Evolutionary conservation across 257 asterid genomes (phyloP), one percentile per base, ranked within the genome.

Genomic region (Voacanga thouarsii): DNA sequence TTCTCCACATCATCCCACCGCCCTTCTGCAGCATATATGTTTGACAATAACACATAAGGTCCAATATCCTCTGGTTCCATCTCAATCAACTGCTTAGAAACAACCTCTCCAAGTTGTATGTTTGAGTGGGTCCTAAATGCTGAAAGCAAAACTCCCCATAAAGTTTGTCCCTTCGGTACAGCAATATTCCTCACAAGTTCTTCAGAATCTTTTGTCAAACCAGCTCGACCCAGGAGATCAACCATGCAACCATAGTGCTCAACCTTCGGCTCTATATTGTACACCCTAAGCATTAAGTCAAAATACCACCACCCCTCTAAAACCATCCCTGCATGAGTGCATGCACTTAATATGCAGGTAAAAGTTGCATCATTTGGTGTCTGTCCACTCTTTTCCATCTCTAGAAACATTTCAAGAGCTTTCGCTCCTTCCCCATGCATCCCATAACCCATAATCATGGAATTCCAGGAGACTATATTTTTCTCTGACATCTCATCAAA

Each of bases 241-340:
- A 83, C 77, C 89, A 83, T 77, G 78, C 89, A 86, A 12, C 89
- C 87, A 10, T 82, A 84, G 74, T 86, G 89, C 72, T 86, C 86
- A 74, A 79, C 83, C 37, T 77, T 83, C 26, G 87, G 89, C 45
- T 77, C 81, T 68, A 83, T 79, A 5, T 49, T 59, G 69, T 79
- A 82, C 61, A 74, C 80, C 78, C 80, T 79, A n/a, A 68, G 75
- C 89, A 86, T 86, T 18, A 79, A 24, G 61, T 79, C 77, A 45
- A 86, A 86, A 72, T 45, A 81, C 86, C 83, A 84, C 87, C 89
- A 84, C 1, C 87, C 87, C 84, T 84, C 89, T 57, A 83, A 51
- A 49, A 86, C 77, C 84, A 83, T 68, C 23, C 86, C 84, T 33
- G 80, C 77, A 72, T 82, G 87, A 80, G 79, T 77, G 67, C 89